These are phyloP conservation scores for Suillus lakei DNA, from an alignment of 768 basidiomycete genomes.

Conservation along the genomic window DNA sequence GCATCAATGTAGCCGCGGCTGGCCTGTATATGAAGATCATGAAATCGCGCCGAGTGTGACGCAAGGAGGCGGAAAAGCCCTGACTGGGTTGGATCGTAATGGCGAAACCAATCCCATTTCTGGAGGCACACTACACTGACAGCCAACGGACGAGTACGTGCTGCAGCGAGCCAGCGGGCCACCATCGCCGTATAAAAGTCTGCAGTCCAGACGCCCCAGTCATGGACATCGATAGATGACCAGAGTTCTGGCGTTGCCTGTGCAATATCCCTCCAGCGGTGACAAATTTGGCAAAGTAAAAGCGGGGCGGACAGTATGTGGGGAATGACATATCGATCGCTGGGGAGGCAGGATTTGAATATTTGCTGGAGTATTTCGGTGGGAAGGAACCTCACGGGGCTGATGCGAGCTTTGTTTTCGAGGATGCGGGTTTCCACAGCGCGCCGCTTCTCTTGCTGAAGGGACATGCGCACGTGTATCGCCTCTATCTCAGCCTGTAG, in stretches of 20 bases:
- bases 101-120: conserved; percentile 5
- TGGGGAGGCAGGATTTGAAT: conserved; percentile 31
- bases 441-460: conserved; percentile 25
- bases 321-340: conserved; percentile 28
- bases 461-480: conserved; percentile 17
- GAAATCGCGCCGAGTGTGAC: conserved; percentile 25
- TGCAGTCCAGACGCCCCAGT: conserved; percentile 35
- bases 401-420: conserved; percentile 32
- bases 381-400: conserved; percentile 32
- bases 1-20: conserved; percentile 22
- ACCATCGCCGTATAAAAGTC: conserved; percentile 31
- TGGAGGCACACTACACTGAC: conserved; percentile 19
- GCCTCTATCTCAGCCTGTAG: background rate
- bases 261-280: conserved; percentile 34
- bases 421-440: conserved; percentile 20
- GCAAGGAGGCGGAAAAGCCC: conserved; percentile 25
- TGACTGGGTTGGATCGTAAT: conserved; percentile 13
- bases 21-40: conserved; percentile 23
- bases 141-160: conserved; percentile 25
- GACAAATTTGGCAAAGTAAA: conserved; percentile 38
- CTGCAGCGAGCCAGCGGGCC: conserved; percentile 25
- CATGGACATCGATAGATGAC: conserved; percentile 31
- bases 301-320: conserved; percentile 30
- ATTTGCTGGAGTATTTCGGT: conserved; percentile 39
- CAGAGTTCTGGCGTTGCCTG: conserved; percentile 37